Evolutionary conservation across 176 grass and related monocot genomes (phyloP), one percentile per base, ranked within the genome.

Genomic region (Paspalum vaginatum): DNA sequence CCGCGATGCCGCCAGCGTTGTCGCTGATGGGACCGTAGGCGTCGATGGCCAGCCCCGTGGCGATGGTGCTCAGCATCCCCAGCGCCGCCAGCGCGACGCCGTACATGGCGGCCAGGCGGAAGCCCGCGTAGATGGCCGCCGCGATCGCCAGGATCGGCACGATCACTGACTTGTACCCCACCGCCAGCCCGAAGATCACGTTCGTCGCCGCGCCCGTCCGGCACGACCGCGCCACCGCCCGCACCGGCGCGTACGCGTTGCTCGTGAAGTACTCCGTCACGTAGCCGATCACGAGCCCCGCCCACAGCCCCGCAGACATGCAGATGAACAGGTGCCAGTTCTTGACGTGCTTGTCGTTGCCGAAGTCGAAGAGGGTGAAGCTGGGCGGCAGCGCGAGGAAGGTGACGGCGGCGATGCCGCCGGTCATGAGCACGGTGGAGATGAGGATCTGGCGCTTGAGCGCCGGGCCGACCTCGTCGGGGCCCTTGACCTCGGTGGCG

Each of bases 31-130:
- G 89, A 0, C 89, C 93, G 86, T 92, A 92, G 3, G 89, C 93
- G 86, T 95, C 93, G 61, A 95, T 92, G 51, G 81, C 63, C 8
- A 95, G 77, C 3, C 93, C 87, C 3, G 89, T 95, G 13, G 90
- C 89, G 16, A 95, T 79, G 57, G 93, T 95, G 89, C 93, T 95
- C 61, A 95, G 93, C 89, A 95, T 95, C 38, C 93, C 93, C 11
- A 95, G 80, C 48, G 93, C 93, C 4, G 89, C 81, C 51, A 95
- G 53, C 40, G 93, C 93, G 27, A 95, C 61, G 54, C 93, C 93
- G 80, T 95, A 95, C 65, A 88, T 95, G 12, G 93, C 83, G 2
- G 93, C 93, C 3, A 95, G 90, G 0, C 74, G 80, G 83, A 95
- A 92, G 44, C 69, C 80, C 17, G 56, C 72, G 76, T 95, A 95